These are phyloP conservation scores for Thalassia testudinum DNA, from an alignment of 116 monocot genomes.

Conservation along the genomic window DNA sequence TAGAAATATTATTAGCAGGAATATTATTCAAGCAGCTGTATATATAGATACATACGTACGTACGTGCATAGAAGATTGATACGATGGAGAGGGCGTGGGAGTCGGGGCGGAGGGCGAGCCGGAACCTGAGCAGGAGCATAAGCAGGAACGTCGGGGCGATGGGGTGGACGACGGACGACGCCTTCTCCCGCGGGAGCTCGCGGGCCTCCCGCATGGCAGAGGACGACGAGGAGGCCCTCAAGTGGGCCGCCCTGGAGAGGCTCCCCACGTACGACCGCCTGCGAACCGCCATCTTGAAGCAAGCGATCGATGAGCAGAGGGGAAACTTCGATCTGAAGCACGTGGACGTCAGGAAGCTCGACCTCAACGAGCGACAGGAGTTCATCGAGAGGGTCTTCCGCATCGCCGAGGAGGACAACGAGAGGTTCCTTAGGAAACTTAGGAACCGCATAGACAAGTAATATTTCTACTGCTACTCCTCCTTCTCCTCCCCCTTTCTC, in stretches of 20 bases:
- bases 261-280: constrained; percentile 59
- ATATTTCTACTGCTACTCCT: too few relatives aligned
- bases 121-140: constrained; percentile 28
- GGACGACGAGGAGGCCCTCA: constrained; percentile 69
- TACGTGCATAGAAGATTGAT: too few relatives aligned
- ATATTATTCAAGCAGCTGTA: too few relatives aligned
- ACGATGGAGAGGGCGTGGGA: constrained; percentile 11
- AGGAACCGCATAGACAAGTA: constrained; percentile 57
- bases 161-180: constrained; percentile 22
- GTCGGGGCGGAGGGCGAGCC: constrained; percentile 28
- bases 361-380: constrained; percentile 31
- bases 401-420: constrained; percentile 66
- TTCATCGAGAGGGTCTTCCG: constrained; percentile 58
- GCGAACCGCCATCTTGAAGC: constrained; percentile 32
- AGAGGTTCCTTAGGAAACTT: constrained; percentile 46
- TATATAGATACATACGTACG: too few relatives aligned
- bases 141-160: constrained; percentile 17
- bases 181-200: constrained; percentile 13
- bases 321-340: constrained; percentile 15
- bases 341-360: constrained; percentile 54
- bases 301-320: constrained; percentile 14
- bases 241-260: constrained; percentile 74
- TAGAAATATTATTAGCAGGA: too few relatives aligned
- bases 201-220: constrained; percentile 8
- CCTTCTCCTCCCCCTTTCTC: too few relatives aligned